Evolutionary conservation across 352 stramenopile genomes (phyloP).

Genomic region (Elongisporangium undulatum): DNA sequence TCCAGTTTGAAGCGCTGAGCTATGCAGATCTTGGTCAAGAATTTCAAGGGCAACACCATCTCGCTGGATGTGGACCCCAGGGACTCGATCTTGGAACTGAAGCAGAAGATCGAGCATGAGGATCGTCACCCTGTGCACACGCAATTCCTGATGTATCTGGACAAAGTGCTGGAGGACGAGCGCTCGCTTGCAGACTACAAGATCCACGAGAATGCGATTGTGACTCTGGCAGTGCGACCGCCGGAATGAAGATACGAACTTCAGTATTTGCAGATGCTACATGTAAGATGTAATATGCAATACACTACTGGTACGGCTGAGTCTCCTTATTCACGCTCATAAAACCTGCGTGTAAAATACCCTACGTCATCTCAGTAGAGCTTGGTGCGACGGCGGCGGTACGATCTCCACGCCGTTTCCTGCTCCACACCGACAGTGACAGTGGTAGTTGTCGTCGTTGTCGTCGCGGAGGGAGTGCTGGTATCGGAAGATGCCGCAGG

Average conservation of each 20-base stretch:
- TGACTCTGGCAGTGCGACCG: background rate
- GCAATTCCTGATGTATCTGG: slow-evolving; percentile 95
- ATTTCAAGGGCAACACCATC: background rate
- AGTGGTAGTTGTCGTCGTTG: slow-evolving; percentile 14
- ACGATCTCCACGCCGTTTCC: slow-evolving; percentile 32
- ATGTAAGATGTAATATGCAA: too few species aligned
- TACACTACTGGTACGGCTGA: background rate
- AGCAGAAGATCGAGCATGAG: slow-evolving; percentile 94
- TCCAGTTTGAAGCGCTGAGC: background rate
- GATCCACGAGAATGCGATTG: slow-evolving; percentile 85
- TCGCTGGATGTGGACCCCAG: background rate
- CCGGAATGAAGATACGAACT: background rate
- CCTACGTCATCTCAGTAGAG: slow-evolving; percentile 18
- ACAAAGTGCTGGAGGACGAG: slow-evolving; percentile 93
- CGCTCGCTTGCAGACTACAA: slow-evolving; percentile 94
- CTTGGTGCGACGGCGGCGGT: slow-evolving; percentile 20
- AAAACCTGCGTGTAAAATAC: background rate
- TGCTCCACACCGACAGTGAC: slow-evolving; percentile 22
- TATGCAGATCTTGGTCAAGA: slow-evolving; percentile 7
- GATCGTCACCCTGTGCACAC: slow-evolving; percentile 93
- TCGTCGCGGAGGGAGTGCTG: slow-evolving; percentile 9
- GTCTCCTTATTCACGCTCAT: background rate
- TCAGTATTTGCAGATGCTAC: background rate
- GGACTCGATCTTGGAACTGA: slow-evolving; percentile 52
- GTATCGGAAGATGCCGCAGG: slow-evolving; percentile 12